Base-by-base conservation (phyloP, 1,284 basidiomycete genomes). In the Sanguinoderma infundibulare region DNA sequence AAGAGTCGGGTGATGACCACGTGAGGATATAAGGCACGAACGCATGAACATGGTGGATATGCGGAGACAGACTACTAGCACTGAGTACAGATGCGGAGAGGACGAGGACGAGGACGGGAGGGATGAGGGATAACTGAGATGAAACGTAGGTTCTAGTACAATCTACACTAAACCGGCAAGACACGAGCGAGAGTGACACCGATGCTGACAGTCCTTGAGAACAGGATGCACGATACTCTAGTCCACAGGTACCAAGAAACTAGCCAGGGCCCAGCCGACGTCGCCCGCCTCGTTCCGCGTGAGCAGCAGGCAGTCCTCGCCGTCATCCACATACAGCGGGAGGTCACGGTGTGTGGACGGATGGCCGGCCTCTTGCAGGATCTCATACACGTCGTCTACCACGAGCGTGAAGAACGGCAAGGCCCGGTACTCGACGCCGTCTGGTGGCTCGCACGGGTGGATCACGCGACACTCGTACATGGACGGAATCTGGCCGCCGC, bases 221-320 rank as follows among this genome's bases (percentile, higher is more conserved):
- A 42, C 42, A 26, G 1, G 5, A 39, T 15, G 17, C 38, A n/a
- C 26, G n/a, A 32, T 49, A 32, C 32, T 20, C 49, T 69, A 77
- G 62, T 79, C 79, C 63, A 85, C 69, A 14, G 90, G 90, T 34
- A 88, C 79, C 70, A 93, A 74, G 73, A 92, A 93, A 73, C 91
- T 92, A 34, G 91, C 91, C 61, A 93, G 73, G 0, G 86, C 87
- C 90, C 91, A 92, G 0, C 91, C 91, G n/a, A 91, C 79, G 7
- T 82, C 77, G 8, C 84, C 82, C 6, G 68, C 57, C 39, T 73
- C 74, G 70, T 87, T 83, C 53, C 88, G 72, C 55, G 79, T 81
- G 35, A 92, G 80, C 56, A 93, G 75, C 65, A 94, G 75, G 74
- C 90, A 92, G 67, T 93, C 91, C 66, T 91, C 91, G 9, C 91